Evolutionary conservation across 306 rosid genomes (phyloP).

Genomic region (Quercus robur): DNA sequence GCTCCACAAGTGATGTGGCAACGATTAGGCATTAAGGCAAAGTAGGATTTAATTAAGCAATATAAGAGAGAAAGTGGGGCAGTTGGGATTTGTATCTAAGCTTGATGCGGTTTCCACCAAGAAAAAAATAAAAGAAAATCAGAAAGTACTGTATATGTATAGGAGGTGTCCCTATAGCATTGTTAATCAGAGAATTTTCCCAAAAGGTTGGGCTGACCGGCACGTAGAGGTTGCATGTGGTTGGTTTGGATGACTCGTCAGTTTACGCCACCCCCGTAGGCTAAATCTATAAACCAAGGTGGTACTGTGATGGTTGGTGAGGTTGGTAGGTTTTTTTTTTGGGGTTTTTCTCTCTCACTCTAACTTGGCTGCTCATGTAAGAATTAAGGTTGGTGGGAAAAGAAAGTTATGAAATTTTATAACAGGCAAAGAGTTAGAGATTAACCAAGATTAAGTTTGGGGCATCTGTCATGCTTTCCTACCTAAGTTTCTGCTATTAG

Average conservation of each 20-base stretch:
- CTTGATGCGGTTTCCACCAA: neutral
- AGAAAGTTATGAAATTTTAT: no score
- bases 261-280: neutral
- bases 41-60: neutral
- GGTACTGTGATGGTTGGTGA: neutral
- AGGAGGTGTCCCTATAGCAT: neutral
- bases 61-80: neutral
- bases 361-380: neutral
- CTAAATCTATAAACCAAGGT: neutral
- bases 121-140: neutral
- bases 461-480: no score
- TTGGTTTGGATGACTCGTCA: conserved; percentile 23
- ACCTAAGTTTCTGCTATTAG: no score
- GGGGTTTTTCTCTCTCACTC: neutral
- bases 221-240: conserved; percentile 22
- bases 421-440: no score
- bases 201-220: conserved; percentile 19
- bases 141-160: neutral
- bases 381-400: neutral
- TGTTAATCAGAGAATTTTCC: neutral
- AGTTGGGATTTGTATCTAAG: conserved; percentile 9
- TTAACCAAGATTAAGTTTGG: no score
- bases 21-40: neutral
- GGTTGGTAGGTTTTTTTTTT: no score
- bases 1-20: neutral